Percentiles rank a stretch among this genome's conserved stretches.
phyloP scores from a whole-genome alignment of 768 basidiomycete species.

The Roridomyces roridus region DNA sequence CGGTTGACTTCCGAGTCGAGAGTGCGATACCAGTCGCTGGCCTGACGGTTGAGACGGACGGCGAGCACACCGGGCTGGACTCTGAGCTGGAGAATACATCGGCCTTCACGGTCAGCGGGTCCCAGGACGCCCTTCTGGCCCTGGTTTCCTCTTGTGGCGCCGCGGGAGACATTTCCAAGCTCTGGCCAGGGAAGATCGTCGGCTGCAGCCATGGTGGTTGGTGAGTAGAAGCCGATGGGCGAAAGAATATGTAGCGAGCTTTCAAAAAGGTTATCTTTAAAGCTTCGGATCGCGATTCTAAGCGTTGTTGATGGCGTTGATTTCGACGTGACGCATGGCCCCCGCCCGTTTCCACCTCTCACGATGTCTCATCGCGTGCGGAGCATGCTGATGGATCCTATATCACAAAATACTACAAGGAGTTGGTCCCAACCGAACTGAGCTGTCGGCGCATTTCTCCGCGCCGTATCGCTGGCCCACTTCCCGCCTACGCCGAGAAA shows the following conservation, averaged over 20 bases:
- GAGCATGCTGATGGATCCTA: conserved; percentile 12
- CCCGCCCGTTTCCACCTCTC: conserved; percentile 7
- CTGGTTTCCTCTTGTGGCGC: conserved; percentile 85
- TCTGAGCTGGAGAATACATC: conserved; percentile 77
- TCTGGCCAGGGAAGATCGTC: conserved; percentile 91
- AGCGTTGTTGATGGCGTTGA: conserved; percentile 4
- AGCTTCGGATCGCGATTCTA: too few species aligned
- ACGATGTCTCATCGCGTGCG: conserved; percentile 23
- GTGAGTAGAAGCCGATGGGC: conserved; percentile 27
- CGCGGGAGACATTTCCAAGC: conserved; percentile 83
- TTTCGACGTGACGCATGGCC: conserved; percentile 16
- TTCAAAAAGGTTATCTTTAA: not conserved
- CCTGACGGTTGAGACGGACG: conserved; percentile 73
- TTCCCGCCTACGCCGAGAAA: conserved; percentile 54
- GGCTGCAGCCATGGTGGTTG: conserved; percentile 52
- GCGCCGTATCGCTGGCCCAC: conserved; percentile 1
- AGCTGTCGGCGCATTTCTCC: not conserved
- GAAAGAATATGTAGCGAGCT: not conserved
- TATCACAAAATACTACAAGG: conserved; percentile 23
- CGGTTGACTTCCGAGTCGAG: conserved; percentile 82
- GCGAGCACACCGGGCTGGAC: conserved; percentile 85
- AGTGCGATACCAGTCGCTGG: conserved; percentile 83
- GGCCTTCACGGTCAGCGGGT: conserved; percentile 75
- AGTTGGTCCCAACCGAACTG: conserved; percentile 9
- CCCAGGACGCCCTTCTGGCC: conserved; percentile 83